Base-by-base conservation (phyloP, 2,329 filamentous ascomycete species). In the Daldinia sp. region DNA sequence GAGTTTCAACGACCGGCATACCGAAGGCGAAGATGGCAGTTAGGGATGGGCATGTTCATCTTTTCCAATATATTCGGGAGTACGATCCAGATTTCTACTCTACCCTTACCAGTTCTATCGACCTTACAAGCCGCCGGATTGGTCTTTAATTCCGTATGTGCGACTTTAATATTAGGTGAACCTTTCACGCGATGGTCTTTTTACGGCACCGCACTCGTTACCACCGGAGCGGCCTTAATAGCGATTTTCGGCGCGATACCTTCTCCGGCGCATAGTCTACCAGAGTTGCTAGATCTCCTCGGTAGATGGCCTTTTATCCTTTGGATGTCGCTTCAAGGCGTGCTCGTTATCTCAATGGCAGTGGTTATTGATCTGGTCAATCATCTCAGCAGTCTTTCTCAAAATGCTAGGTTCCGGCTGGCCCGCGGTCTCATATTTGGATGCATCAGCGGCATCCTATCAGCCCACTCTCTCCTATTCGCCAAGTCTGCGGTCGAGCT, bases 141-240 rank as follows among this genome's bases (percentile, higher is more conserved):
- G 62, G 96, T 99, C 69, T 99, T 99, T 86, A 99, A 99, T 84
- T 97, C 95, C 64, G 93, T 98, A 80, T 97, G 97, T 85, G 96
- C 96, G 69, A 97, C 94, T 50, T 83, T 98, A 64, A 93, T 98
- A 76, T 87, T 99, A 54, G 91, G 92, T 76, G 95, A 99, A 81
- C 93, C 94, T 4, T 99, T 98, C 81, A 98, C 96, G 59, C 89
- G 88, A 79, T 97, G 94, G 87, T 98, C 95, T n/a, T 86, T 97
- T 41, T 88, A 93, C 76, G 96, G 96, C 41, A 99, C 96, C 1
- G 75, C 96, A 59, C 88, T 99, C 56, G 96, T 98, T 46, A 95
- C 93, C 70, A 85, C 85, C 23, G 96, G 96, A 60, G 96, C 96
- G n/a, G 84, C 97, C 4, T 82, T 99, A 69, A 98, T 99, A 74